phyloP scores from a whole-genome alignment of 78 protist genomes.

The Salpingoeca rosetta region DNA sequence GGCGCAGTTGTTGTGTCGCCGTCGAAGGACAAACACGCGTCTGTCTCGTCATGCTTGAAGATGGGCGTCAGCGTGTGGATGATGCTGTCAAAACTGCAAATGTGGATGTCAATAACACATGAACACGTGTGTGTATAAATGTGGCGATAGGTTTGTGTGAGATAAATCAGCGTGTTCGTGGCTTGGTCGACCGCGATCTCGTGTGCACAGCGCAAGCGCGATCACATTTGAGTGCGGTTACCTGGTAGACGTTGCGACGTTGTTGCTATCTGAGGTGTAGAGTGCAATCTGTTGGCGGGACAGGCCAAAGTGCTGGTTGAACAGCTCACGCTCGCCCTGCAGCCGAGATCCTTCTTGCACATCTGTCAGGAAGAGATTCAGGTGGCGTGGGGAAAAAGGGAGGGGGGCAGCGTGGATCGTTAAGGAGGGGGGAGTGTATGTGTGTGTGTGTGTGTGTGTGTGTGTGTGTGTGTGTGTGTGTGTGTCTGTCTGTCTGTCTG shows the following conservation, averaged over 20 bases:
- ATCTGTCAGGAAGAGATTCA: no score
- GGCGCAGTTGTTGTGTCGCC: not conserved
- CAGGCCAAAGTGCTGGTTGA: no score
- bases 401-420: no score
- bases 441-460: no score
- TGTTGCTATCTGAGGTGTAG: not conserved
- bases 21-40: not conserved
- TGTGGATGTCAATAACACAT: no score
- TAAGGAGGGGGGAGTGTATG: no score
- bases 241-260: not conserved
- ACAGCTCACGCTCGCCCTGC: no score
- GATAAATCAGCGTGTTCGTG: not conserved
- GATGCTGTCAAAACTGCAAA: not conserved
- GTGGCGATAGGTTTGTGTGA: not conserved
- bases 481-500: not conserved
- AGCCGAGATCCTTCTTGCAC: no score
- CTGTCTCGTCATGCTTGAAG: not conserved
- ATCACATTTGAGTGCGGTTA: not conserved
- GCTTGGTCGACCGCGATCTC: no score
- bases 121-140: not conserved
- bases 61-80: not conserved
- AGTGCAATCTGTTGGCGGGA: not conserved
- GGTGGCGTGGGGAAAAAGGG: no score
- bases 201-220: not conserved
- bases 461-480: not conserved